Base-by-base conservation (phyloP, 2,329 filamentous ascomycete species). In the Fusarium hostae region DNA sequence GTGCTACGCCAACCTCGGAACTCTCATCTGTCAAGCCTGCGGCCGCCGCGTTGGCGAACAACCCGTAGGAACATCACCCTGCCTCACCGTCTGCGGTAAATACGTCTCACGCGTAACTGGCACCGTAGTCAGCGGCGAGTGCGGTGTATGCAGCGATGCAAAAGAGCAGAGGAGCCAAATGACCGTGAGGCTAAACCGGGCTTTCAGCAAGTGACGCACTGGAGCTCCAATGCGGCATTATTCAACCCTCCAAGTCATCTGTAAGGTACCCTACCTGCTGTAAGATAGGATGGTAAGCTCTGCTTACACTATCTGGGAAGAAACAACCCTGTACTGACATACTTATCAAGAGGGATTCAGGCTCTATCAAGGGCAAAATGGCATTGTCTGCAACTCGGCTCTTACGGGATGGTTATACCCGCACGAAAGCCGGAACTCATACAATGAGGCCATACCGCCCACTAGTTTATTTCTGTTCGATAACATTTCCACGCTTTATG, bases 101-200 rank as follows among this genome's bases (percentile, higher is more conserved):
- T 77, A 74, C 50, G 66, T 77, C 57, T 77, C 75, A 39, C 69
- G 72, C 22, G 72, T 76, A 45, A 77, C 76, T n/a, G 63, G 56
- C 28, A 65, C 69, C 41, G 69, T 70, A 16, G 68, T 77, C 35
- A 55, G 65, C 39, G 74, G 70, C 62, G 75, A 78, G 66, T 77
- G 76, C 54, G 63, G 60, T 37, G 76, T 77, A 22, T 77, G 76
- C 30, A 62, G 65, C 37, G 65, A 73, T 13, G 70, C 68, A 55
- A 69, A 70, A 37, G 72, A 73, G 50, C 68, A 69, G 63, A 72
- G 75, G 45, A 70, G 52, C 51, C 66, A 67, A 28, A 50, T 76
- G 58, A 69, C 70, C 8, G 59, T 47, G 59, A 66, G 63, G 63
- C 68, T 77, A 35, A 77, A 75, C 52, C 66, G 65, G 48, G 70